phyloP scores from a whole-genome alignment of 108 stramenopile species.

The Pseudonitzschia pungens region DNA sequence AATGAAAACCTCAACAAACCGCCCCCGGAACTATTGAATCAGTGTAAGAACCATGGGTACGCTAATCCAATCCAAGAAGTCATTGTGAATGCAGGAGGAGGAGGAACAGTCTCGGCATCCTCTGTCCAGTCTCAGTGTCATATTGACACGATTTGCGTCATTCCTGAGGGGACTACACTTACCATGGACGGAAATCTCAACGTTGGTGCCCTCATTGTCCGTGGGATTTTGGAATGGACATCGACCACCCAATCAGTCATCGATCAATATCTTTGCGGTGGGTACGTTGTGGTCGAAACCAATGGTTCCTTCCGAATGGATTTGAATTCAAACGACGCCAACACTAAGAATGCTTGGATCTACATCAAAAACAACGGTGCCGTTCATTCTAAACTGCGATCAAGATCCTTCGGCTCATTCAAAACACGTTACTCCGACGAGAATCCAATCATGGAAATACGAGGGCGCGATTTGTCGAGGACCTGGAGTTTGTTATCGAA shows the following conservation, averaged over 20 bases:
- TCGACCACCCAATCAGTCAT: slow-evolving; percentile 27
- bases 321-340: slow-evolving; percentile 17
- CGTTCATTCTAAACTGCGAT: slow-evolving; percentile 3
- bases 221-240: slow-evolving; percentile 47
- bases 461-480: slow-evolving; percentile 36
- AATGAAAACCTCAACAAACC: background rate
- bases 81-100: background rate
- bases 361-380: slow-evolving; percentile 61
- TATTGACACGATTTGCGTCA: slow-evolving; percentile 34
- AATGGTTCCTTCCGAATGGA: slow-evolving; percentile 38
- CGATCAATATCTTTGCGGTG: slow-evolving; percentile 49
- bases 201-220: slow-evolving; percentile 49
- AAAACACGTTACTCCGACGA: background rate
- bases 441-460: slow-evolving; percentile 33
- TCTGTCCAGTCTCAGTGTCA: slow-evolving; percentile 24
- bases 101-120: slow-evolving; percentile 2
- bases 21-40: slow-evolving; percentile 7
- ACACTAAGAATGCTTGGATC: slow-evolving; percentile 39
- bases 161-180: slow-evolving; percentile 39
- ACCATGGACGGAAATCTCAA: slow-evolving; percentile 38
- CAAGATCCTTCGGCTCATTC: slow-evolving; percentile 8
- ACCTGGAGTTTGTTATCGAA: slow-evolving; percentile 54
- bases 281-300: slow-evolving; percentile 48
- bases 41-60: slow-evolving; percentile 8
- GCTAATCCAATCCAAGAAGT: slow-evolving; percentile 4